phyloP scores from a whole-genome alignment of 164 flowering plant species.

The Magnolia kwangsiensis region DNA sequence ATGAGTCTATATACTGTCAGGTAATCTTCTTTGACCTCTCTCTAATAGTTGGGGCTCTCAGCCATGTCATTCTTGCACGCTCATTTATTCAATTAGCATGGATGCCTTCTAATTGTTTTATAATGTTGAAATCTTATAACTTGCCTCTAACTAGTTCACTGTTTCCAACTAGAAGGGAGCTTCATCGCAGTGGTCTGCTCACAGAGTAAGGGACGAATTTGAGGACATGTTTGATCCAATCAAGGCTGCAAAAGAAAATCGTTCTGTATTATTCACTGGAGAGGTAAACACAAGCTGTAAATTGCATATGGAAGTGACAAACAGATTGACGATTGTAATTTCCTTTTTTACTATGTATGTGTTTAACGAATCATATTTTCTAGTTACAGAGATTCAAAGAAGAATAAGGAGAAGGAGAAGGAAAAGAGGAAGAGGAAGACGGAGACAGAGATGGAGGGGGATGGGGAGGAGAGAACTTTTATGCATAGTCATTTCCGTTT shows the following conservation, averaged over 20 bases:
- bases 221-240: slow-evolving; percentile 64
- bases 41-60: background rate
- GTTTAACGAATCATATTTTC: background rate
- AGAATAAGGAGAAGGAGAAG: too few species aligned
- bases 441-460: too few species aligned
- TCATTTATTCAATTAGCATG: background rate
- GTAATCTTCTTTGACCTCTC: slow-evolving; percentile 30
- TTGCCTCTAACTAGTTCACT: slow-evolving; percentile 8
- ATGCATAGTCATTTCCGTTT: too few species aligned
- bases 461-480: too few species aligned
- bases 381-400: too few species aligned
- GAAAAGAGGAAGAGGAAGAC: too few species aligned
- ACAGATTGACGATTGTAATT: background rate
- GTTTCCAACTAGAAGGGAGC: slow-evolving; percentile 56
- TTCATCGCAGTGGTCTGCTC: slow-evolving; percentile 83
- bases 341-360: background rate
- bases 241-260: slow-evolving; percentile 71
- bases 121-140: background rate
- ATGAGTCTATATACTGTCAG: slow-evolving; percentile 91
- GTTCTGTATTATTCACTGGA: slow-evolving; percentile 80
- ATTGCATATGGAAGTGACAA: background rate
- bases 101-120: background rate
- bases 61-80: background rate
- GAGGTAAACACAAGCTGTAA: slow-evolving; percentile 51
- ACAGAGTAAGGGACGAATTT: slow-evolving; percentile 56